Conservation (phyloP, 75 land plant genomes). For the Pinus taeda region DNA sequence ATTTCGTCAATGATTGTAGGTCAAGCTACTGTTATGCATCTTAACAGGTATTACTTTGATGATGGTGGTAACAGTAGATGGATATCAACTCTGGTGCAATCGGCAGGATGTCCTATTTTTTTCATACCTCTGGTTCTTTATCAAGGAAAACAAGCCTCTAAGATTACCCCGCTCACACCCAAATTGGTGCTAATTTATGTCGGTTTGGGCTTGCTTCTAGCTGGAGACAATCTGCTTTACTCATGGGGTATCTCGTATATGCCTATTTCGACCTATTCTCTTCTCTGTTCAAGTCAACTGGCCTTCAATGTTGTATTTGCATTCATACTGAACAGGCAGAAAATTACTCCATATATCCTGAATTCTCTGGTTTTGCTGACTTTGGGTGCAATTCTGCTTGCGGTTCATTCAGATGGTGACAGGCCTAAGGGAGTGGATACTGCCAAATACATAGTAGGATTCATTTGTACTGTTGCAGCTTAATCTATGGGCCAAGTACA, state of each 20-base stretch:
- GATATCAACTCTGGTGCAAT: slow-evolving; percentile 39
- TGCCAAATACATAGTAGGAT: slow-evolving; percentile 25
- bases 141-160: not conserved
- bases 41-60: slow-evolving; percentile 45
- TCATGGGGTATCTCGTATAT: slow-evolving; percentile 44
- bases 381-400: slow-evolving; percentile 45
- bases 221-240: slow-evolving; percentile 32
- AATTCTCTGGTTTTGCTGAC: slow-evolving; percentile 58
- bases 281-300: slow-evolving; percentile 50
- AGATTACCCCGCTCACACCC: slow-evolving; percentile 8
- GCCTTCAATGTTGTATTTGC: slow-evolving; percentile 63
- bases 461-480: slow-evolving; percentile 39
- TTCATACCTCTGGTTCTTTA: slow-evolving; percentile 17
- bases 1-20: slow-evolving; percentile 33
- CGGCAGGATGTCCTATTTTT: slow-evolving; percentile 39
- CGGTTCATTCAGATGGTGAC: slow-evolving; percentile 17
- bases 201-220: slow-evolving; percentile 28
- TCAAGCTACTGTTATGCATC: slow-evolving; percentile 29
- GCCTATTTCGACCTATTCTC: slow-evolving; percentile 52
- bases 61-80: slow-evolving; percentile 57
- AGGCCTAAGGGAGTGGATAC: slow-evolving; percentile 6
- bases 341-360: slow-evolving; percentile 33
- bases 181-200: slow-evolving; percentile 21
- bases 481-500: slow-evolving; percentile 25
- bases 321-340: slow-evolving; percentile 35